Percentiles rank a stretch among this genome's conserved stretches.
phyloP scores from a whole-genome alignment of 2,329 filamentous ascomycete genomes.

The Alternaria sp. region DNA sequence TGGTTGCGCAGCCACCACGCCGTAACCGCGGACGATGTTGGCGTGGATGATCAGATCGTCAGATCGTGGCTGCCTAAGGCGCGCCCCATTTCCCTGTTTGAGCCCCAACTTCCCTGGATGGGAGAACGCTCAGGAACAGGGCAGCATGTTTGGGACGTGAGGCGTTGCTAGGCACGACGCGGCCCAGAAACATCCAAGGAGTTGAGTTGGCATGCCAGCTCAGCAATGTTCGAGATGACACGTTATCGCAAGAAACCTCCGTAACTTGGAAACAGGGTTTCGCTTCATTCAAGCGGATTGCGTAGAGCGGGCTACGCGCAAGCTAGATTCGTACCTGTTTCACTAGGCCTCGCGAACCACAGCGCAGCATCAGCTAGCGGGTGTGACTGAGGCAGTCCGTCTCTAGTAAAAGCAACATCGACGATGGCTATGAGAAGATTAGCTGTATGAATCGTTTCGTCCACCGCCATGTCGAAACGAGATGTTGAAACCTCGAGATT shows the following conservation, averaged over 20 bases:
- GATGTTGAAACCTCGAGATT: background rate
- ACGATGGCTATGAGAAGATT: background rate
- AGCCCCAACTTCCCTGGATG: background rate
- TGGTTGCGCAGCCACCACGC: background rate
- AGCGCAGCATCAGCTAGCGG: conserved; percentile 3
- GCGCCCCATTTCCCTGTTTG: conserved; percentile 15
- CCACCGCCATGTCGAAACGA: conserved; percentile 1
- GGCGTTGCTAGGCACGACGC: conserved; percentile 8
- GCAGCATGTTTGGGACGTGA: background rate
- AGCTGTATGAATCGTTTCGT: background rate
- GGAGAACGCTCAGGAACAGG: conserved; percentile 1
- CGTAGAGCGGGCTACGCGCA: conserved; percentile 6
- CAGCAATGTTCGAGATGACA: conserved; percentile 11
- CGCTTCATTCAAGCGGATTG: conserved; percentile 10
- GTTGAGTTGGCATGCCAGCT: conserved; percentile 18
- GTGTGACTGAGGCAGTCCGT: background rate
- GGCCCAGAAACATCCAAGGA: conserved; percentile 1
- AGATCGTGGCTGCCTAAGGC: conserved; percentile 11
- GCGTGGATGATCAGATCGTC: conserved; percentile 1
- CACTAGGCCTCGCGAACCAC: conserved; percentile 15
- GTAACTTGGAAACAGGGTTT: conserved; percentile 6
- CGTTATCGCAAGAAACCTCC: background rate
- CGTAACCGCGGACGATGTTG: background rate
- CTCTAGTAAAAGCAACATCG: background rate
- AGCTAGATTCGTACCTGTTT: conserved; percentile 15